Conservation (phyloP, 2,329 filamentous ascomycete species). For the Volutella citrinella region DNA sequence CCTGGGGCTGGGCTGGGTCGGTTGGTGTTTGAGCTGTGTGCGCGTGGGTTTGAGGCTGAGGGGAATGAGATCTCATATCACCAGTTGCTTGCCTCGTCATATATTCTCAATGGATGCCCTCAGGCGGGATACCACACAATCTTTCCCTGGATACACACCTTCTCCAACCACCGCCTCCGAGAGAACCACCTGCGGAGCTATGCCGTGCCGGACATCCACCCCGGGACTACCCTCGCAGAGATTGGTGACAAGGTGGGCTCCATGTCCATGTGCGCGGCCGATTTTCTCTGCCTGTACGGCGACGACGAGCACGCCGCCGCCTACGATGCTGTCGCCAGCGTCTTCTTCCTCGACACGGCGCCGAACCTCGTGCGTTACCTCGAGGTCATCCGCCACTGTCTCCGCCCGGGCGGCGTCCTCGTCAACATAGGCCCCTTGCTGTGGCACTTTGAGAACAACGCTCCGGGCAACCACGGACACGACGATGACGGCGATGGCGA, state of each 20-base stretch:
- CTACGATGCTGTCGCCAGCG: constrained; percentile 82
- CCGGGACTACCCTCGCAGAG: constrained; percentile 50
- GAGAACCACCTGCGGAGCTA: constrained; percentile 73
- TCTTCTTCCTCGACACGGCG: constrained; percentile 97
- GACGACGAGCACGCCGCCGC: constrained; percentile 55
- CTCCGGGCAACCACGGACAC: constrained; percentile 54
- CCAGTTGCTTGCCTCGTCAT: constrained; percentile 81
- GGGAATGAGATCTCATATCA: constrained; percentile 98
- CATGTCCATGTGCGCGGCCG: constrained; percentile 92
- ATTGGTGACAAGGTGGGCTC: constrained; percentile 47
- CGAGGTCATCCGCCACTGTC: constrained; percentile 74
- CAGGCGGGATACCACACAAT: constrained; percentile 64
- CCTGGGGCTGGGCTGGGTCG: constrained; percentile 88
- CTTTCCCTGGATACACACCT: constrained; percentile 82
- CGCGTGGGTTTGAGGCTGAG: constrained; percentile 69
- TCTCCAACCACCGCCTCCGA: constrained; percentile 79
- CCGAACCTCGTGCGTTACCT: constrained; percentile 91
- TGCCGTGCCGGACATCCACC: constrained; percentile 77
- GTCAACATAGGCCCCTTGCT: constrained; percentile 88
- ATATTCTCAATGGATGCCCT: constrained; percentile 68
- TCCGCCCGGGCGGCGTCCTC: constrained; percentile 75
- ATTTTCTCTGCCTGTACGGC: constrained; percentile 86
- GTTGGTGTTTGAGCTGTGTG: constrained; percentile 82
- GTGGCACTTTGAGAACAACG: constrained; percentile 89
- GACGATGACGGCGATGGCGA: constrained; percentile 50